Base-by-base conservation (phyloP, 2,329 filamentous ascomycete species). In the Penicillium sp. region DNA sequence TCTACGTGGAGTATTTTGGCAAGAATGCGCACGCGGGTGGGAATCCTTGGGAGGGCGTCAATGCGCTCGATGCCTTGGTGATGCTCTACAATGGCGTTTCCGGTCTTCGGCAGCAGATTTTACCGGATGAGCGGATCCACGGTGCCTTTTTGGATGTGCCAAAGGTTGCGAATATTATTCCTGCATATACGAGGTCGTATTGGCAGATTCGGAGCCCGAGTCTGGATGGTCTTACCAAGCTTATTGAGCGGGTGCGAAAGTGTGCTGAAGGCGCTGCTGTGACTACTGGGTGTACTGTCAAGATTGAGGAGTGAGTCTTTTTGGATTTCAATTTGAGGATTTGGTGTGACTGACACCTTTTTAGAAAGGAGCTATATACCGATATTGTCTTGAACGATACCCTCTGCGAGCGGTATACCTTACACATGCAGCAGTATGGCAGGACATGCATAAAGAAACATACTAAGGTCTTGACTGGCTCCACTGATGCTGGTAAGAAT, bases 21-120 rank as follows among this genome's bases (percentile, higher is more conserved):
- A 76, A 75, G 43, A 78, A 78, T 50, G 81, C 83, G 0, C 83
- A 85, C 56, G 82, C 82, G 0, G 82, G 79, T 0, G 77, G 78
- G 3, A 78, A 72, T 17, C 83, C 82, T 0, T 85, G 82, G 82
- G 72, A 81, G 5, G 83, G 83, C 0, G 74, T 81, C 56, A 85
- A 86, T 60, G 83, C 83, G 0, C 74, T 85, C 0, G 83, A 86
- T 58, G 82, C 82, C 0, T 61, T 84, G 21, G 71, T 85, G 3
- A 71, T 74, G 0, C 76, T 71, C 0, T 76, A 76, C 51, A 69
- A 69, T 42, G 70, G 69, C 30, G 64, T 85, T 4, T 76, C 79
- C 0, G 71, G 80, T 0, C 70, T 85, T 4, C 76, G 83, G 1
- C 82, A 85, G 63, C 83, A 85, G 61, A 75, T 81, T 4, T 73